phyloP scores from a whole-genome alignment of 768 basidiomycete genomes.

The Jaapia argillacea region DNA sequence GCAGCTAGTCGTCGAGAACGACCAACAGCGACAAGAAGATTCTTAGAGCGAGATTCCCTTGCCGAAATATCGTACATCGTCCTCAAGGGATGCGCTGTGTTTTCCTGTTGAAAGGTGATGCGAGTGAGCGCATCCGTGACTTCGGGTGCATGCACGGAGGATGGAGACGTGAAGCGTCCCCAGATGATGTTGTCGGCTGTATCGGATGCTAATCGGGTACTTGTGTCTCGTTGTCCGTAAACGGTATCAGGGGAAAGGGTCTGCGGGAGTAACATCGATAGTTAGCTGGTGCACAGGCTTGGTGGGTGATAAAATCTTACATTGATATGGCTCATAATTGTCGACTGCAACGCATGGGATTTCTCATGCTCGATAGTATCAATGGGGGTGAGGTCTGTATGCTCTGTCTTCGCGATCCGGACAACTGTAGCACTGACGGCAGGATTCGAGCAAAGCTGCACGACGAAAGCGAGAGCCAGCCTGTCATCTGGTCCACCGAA shows the following conservation, averaged over 20 bases:
- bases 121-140: constrained; percentile 42
- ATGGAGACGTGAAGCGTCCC: constrained; percentile 43
- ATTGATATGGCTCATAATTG: constrained; percentile 20
- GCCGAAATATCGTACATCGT: constrained; percentile 34
- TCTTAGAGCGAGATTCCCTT: constrained; percentile 23
- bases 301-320: constrained; percentile 1
- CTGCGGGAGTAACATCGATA: too few species aligned
- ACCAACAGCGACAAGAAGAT: constrained; percentile 58
- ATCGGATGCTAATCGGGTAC: constrained; percentile 61
- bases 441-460: constrained; percentile 66
- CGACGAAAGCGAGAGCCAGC: constrained; percentile 67
- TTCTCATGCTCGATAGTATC: constrained; percentile 20
- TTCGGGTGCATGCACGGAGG: constrained; percentile 15
- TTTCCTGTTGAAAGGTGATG: constrained; percentile 46
- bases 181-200: constrained; percentile 78
- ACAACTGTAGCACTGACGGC: constrained; percentile 66
- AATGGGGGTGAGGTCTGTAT: constrained; percentile 20
- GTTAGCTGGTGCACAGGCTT: constrained; percentile 23
- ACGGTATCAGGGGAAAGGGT: constrained; percentile 68
- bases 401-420: constrained; percentile 38
- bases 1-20: constrained; percentile 64
- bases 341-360: constrained; percentile 7
- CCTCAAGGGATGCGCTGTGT: constrained; percentile 47
- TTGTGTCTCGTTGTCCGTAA: constrained; percentile 55
- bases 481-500: constrained; percentile 94